These are phyloP conservation scores for Pholiota conissans DNA, from an alignment of 768 basidiomycete genomes.

Conservation along the genomic window DNA sequence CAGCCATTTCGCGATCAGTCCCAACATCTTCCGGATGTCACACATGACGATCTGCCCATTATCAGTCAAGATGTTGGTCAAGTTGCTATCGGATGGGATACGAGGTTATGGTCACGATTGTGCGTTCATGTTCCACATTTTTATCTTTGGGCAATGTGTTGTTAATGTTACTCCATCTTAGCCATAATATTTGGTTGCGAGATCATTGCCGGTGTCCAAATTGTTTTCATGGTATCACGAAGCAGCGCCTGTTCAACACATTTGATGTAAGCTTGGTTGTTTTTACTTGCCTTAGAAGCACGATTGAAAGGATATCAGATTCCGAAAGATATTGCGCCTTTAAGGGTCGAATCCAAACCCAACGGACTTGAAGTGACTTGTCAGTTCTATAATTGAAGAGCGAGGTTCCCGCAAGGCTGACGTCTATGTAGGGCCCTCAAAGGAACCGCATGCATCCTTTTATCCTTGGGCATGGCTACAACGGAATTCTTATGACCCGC, in stretches of 20 bases:
- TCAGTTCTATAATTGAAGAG: slow-evolving; percentile 33
- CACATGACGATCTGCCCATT: slow-evolving; percentile 47
- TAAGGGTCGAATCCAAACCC: slow-evolving; percentile 49
- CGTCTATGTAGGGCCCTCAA: slow-evolving; percentile 48
- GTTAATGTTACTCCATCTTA: slow-evolving; percentile 29
- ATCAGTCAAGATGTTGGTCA: slow-evolving; percentile 57
- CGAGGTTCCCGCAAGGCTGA: not conserved
- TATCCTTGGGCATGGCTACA: slow-evolving; percentile 90
- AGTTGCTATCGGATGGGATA: slow-evolving; percentile 74
- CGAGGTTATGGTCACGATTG: slow-evolving; percentile 75
- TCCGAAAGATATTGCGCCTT: slow-evolving; percentile 68
- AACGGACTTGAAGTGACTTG: slow-evolving; percentile 78
- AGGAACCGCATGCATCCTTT: slow-evolving; percentile 68
- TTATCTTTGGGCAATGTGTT: not conserved
- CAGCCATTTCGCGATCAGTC: slow-evolving; percentile 13
- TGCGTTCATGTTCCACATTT: slow-evolving; percentile 37
- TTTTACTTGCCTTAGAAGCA: not conserved
- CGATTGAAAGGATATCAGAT: slow-evolving; percentile 49
- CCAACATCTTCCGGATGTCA: slow-evolving; percentile 25
- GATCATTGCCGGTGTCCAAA: slow-evolving; percentile 90
- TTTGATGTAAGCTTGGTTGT: slow-evolving; percentile 56
- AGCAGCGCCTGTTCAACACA: slow-evolving; percentile 87
- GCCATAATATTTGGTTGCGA: slow-evolving; percentile 88
- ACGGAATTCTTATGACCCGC: slow-evolving; percentile 79
- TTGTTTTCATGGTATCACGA: slow-evolving; percentile 87